Conservation (phyloP, 495 filamentous ascomycete species). For the Hypomontagnella submonticulosa region DNA sequence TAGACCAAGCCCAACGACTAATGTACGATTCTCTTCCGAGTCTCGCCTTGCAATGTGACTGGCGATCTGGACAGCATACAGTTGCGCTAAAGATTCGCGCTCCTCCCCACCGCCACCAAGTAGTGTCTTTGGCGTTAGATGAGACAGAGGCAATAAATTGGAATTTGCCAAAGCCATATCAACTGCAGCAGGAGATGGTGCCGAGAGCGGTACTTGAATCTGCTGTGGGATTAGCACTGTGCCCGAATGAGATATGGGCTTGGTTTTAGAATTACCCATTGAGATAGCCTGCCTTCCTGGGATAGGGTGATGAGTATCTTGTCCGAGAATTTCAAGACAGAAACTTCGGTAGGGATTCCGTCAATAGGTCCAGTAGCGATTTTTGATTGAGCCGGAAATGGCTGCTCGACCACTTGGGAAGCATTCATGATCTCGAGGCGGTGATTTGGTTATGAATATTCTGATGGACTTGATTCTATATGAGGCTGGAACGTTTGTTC, state of each 20-base stretch:
- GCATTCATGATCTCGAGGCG: constrained; percentile 35
- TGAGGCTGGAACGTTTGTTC: no score
- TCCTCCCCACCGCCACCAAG: constrained; percentile 84
- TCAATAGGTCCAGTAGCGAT: constrained; percentile 71
- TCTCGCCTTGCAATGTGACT: constrained; percentile 77
- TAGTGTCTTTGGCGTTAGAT: constrained; percentile 87
- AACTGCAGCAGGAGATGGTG: constrained; percentile 67
- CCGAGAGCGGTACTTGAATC: constrained; percentile 88
- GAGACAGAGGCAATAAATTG: constrained; percentile 74
- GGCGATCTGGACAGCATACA: constrained; percentile 88
- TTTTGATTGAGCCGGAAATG: constrained; percentile 83
- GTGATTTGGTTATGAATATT: background rate
- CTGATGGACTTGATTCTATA: no score
- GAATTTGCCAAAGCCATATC: constrained; percentile 65
- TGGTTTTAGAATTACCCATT: constrained; percentile 75
- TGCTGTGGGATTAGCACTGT: constrained; percentile 48
- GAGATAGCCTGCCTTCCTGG: constrained; percentile 84
- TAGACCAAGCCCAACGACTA: constrained; percentile 86
- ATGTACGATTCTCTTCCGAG: constrained; percentile 78
- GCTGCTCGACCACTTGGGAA: constrained; percentile 47
- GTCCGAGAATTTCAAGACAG: constrained; percentile 80
- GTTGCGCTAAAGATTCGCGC: constrained; percentile 84
- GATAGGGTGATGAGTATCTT: constrained; percentile 92
- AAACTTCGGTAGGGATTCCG: constrained; percentile 76
- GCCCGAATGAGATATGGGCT: background rate